These are phyloP conservation scores for Colletotrichum tofieldiae DNA, from an alignment of 2,329 filamentous ascomycete species.

Conservation along the genomic window DNA sequence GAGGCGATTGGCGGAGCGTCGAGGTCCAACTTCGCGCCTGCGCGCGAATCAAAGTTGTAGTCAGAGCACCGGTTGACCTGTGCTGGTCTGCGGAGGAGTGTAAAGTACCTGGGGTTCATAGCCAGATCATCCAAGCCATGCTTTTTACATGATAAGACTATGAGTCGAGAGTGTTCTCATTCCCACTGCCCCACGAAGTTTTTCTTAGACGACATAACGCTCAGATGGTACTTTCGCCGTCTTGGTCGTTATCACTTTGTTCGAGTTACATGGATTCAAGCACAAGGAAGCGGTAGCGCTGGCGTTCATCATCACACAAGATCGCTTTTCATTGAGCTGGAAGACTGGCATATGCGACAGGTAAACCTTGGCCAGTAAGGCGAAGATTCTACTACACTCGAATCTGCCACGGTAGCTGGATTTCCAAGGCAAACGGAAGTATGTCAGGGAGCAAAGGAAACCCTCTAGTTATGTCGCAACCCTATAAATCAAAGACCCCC, in stretches of 20 bases:
- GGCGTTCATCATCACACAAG: not conserved
- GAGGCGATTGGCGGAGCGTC: constrained; percentile 59
- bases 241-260: not conserved
- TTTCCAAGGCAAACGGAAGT: not conserved
- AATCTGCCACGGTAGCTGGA: not conserved
- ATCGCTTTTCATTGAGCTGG: not conserved
- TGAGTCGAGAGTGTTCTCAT: not conserved
- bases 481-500: not conserved
- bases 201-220: not conserved
- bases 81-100: not conserved
- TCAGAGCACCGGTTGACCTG: not conserved
- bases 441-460: not conserved
- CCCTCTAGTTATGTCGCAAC: not conserved
- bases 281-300: not conserved
- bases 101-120: constrained; percentile 17
- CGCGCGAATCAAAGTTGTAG: constrained; percentile 37
- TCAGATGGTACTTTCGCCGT: not conserved
- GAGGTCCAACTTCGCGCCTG: constrained; percentile 38
- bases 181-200: not conserved
- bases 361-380: no score
- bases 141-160: not conserved
- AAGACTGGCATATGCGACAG: not conserved
- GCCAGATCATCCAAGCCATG: not conserved
- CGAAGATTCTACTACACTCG: not conserved
- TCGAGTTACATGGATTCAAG: not conserved